A percentile compares a stretch with the other conserved stretches of the same genome.
These are phyloP conservation scores for Arthrobotrys sphaeroides DNA, from an alignment of 2,329 filamentous ascomycete genomes.

Conservation along the genomic window DNA sequence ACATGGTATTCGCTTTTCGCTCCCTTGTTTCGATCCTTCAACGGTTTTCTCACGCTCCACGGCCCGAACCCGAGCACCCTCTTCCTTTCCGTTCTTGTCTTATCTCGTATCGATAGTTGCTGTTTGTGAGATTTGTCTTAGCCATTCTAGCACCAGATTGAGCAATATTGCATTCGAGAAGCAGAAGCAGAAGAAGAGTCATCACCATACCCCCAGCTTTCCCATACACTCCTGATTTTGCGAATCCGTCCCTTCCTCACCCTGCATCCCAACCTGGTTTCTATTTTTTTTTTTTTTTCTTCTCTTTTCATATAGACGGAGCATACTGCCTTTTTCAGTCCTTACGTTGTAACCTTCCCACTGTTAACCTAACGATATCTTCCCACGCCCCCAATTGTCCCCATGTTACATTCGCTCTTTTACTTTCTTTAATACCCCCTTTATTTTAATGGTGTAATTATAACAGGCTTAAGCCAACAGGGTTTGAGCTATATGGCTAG, in stretches of 20 bases:
- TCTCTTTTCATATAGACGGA: slow-evolving; percentile 49
- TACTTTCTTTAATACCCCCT: slow-evolving; percentile 45
- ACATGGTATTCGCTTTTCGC: slow-evolving; percentile 18
- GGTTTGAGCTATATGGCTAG: background rate
- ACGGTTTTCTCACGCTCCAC: slow-evolving; percentile 21
- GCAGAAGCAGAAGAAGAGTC: slow-evolving; percentile 13
- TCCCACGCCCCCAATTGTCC: background rate
- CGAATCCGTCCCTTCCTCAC: slow-evolving; percentile 10
- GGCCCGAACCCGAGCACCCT: slow-evolving; percentile 24
- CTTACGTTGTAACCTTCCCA: background rate
- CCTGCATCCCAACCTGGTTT: background rate
- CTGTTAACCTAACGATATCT: slow-evolving; percentile 11
- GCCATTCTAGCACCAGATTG: slow-evolving; percentile 19
- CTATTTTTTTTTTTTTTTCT: too few species aligned
- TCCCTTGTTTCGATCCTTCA: slow-evolving; percentile 16
- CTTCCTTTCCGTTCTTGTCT: background rate
- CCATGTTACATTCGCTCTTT: background rate
- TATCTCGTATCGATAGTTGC: slow-evolving; percentile 5
- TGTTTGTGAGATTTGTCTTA: slow-evolving; percentile 19
- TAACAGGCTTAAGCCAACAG: slow-evolving; percentile 3
- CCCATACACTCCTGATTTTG: slow-evolving; percentile 20
- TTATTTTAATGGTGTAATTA: slow-evolving; percentile 47
- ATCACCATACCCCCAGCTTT: background rate
- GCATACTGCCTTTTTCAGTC: slow-evolving; percentile 12
- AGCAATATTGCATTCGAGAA: slow-evolving; percentile 39